Conservation (phyloP, 139 green algal genomes). For the Chlorella ohadii region DNA sequence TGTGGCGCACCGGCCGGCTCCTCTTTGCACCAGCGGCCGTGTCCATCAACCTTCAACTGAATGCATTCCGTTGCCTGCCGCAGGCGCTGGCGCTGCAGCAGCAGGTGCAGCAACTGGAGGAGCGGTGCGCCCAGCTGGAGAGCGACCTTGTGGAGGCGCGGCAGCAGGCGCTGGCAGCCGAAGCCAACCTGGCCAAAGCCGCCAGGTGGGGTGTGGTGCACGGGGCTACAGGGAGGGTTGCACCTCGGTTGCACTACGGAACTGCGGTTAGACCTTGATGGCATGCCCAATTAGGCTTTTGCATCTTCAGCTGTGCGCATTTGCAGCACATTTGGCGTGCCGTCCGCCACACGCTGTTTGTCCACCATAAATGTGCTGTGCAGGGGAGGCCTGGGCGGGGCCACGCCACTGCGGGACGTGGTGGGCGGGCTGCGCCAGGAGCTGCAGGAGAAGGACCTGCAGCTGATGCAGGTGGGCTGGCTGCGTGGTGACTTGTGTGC, state of each 20-base stretch:
- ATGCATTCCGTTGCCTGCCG: neutral
- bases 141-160: neutral
- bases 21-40: too few species aligned
- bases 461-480: conserved; percentile 8
- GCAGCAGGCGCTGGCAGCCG: neutral
- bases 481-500: too few species aligned
- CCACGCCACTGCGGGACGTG: conserved; percentile 3
- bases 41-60: too few species aligned
- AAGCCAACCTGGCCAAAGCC: conserved; percentile 27
- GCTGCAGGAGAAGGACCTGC: conserved; percentile 36
- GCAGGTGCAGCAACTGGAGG: neutral
- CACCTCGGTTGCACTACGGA: too few species aligned
- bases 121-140: conserved; percentile 4
- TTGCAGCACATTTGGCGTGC: too few species aligned
- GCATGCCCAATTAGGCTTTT: too few species aligned
- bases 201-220: neutral
- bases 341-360: too few species aligned
- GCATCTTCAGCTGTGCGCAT: too few species aligned
- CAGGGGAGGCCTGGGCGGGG: neutral
- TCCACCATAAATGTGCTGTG: neutral
- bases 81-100: conserved; percentile 4
- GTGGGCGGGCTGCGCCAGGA: conserved; percentile 10
- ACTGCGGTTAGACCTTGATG: too few species aligned
- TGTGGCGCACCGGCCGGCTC: too few species aligned
- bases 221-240: too few species aligned